Evolutionary conservation across 306 rosid genomes (phyloP).

Genomic region (Fagus sylvatica): DNA sequence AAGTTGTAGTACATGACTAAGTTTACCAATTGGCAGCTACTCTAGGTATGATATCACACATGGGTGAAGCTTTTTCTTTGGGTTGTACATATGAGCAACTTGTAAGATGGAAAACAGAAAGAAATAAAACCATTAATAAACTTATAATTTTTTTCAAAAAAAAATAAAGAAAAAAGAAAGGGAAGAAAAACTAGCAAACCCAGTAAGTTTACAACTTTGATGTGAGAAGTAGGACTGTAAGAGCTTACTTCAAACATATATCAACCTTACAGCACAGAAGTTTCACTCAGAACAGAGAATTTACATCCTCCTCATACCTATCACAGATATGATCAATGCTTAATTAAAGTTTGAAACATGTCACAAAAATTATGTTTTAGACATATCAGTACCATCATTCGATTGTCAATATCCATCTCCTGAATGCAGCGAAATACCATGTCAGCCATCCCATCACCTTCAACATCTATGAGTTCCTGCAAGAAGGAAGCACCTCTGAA

Average conservation of each 20-base stretch:
- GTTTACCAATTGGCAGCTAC: neutral
- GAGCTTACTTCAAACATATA: neutral
- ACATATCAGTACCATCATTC: conserved; percentile 75
- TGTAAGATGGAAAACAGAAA: neutral
- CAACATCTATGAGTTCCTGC: conserved; percentile 96
- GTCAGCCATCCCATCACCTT: conserved; percentile 99
- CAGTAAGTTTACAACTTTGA: neutral
- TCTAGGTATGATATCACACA: neutral
- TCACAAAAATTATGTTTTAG: conserved; percentile 16
- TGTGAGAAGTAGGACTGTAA: neutral
- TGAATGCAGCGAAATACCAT: conserved; percentile 99
- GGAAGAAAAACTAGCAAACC: neutral
- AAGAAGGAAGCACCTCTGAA: conserved; percentile 16
- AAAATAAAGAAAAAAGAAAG: neutral
- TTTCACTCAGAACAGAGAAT: neutral
- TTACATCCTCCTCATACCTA: conserved; percentile 21
- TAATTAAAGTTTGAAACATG: conserved; percentile 4
- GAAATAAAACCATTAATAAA: neutral
- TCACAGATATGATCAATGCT: neutral
- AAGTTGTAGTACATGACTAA: neutral
- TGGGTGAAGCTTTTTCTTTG: neutral
- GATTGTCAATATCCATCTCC: conserved; percentile 99
- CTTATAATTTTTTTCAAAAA: neutral
- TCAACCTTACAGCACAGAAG: neutral
- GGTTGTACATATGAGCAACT: neutral